phyloP scores from a whole-genome alignment of 108 stramenopile species.

The Cyclotella kingstonii region DNA sequence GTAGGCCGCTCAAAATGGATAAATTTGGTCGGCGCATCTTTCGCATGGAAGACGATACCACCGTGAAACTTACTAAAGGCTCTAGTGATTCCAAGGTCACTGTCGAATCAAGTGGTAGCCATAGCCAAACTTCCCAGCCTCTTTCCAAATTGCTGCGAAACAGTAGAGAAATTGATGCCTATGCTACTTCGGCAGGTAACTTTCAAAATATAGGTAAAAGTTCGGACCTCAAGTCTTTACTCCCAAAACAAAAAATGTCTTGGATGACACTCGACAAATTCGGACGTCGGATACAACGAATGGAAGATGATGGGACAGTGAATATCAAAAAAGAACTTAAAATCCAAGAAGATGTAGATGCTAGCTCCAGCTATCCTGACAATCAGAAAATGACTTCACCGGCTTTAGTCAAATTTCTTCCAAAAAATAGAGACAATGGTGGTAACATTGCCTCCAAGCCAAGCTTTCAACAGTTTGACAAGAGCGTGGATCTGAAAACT shows the following conservation, averaged over 20 bases:
- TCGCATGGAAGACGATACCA: conserved; percentile 25
- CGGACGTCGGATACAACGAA: conserved; percentile 28
- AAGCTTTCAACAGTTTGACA: neutral
- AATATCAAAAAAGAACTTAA: conserved; percentile 9
- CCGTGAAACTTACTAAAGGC: conserved; percentile 14
- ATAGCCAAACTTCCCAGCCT: neutral
- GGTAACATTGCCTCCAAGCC: neutral
- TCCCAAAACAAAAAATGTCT: conserved; percentile 17
- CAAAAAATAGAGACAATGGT: too few species aligned
- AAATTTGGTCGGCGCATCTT: conserved; percentile 27
- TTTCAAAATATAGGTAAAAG: neutral
- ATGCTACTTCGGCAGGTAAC: neutral
- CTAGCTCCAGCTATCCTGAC: neutral
- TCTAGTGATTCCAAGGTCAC: neutral
- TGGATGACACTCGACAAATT: conserved; percentile 26
- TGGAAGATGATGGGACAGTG: conserved; percentile 38
- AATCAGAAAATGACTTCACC: neutral
- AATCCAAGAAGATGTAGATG: neutral
- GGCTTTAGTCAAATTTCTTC: too few species aligned
- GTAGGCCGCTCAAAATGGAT: conserved; percentile 13
- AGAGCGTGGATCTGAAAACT: conserved; percentile 5
- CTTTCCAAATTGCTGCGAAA: neutral
- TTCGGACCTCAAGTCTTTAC: conserved; percentile 9
- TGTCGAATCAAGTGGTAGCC: too few species aligned
- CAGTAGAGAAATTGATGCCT: conserved; percentile 5